phyloP scores from a whole-genome alignment of 768 basidiomycete genomes.

The Crassisporium funariophilum region DNA sequence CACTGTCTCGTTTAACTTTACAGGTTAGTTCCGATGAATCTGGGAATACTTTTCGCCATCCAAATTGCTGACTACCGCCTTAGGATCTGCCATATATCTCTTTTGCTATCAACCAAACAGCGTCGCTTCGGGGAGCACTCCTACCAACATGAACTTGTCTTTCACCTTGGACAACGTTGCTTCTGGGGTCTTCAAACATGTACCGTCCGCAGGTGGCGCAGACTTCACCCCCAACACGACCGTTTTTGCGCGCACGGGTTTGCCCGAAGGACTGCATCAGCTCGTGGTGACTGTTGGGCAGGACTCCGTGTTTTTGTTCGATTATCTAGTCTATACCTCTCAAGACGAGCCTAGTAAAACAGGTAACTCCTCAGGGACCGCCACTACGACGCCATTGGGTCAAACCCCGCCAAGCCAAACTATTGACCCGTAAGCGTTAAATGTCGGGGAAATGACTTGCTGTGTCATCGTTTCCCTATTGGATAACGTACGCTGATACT shows the following conservation, averaged over 20 bases:
- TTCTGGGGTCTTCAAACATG: conserved; percentile 30
- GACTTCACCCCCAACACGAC: conserved; percentile 34
- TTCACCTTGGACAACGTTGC: conserved; percentile 43
- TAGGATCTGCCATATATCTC: conserved; percentile 52
- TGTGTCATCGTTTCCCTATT: conserved; percentile 2
- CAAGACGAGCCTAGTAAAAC: conserved; percentile 7
- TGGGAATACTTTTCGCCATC: too few relatives aligned
- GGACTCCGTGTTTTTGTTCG: conserved; percentile 50
- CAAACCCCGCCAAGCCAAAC: conserved; percentile 26
- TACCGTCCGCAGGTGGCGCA: conserved; percentile 24
- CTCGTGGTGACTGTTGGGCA: conserved; percentile 45
- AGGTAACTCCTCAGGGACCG: conserved; percentile 8
- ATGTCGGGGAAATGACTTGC: conserved; percentile 29
- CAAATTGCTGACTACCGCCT: too few relatives aligned
- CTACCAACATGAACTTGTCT: conserved; percentile 45
- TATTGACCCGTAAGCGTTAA: conserved; percentile 35
- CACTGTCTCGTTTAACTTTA: conserved; percentile 44
- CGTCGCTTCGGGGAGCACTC: conserved; percentile 21
- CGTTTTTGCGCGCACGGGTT: conserved; percentile 37
- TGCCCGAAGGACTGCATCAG: conserved; percentile 42
- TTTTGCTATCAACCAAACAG: conserved; percentile 41
- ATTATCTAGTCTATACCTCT: conserved; percentile 46
- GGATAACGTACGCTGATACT: background rate
- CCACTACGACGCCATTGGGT: conserved; percentile 18
- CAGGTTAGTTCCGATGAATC: conserved; percentile 37